phyloP scores from a whole-genome alignment of 2,329 filamentous ascomycete species.

The Rosellinia necatrix region DNA sequence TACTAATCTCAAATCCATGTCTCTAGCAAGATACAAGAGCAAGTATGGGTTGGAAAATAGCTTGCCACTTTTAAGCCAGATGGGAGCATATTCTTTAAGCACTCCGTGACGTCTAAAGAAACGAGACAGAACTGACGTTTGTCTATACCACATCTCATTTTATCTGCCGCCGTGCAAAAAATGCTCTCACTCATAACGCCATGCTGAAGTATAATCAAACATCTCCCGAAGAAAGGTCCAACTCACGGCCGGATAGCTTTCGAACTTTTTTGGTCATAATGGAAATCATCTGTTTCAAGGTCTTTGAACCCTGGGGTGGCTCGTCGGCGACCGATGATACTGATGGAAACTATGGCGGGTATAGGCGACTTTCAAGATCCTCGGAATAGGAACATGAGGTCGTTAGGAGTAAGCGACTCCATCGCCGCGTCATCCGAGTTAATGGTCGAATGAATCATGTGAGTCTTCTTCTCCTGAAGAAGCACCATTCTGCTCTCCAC shows the following conservation, averaged over 20 bases:
- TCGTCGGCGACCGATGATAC: background rate
- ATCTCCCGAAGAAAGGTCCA: background rate
- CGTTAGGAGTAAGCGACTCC: conserved; percentile 86
- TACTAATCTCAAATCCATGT: background rate
- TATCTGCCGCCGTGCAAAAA: background rate
- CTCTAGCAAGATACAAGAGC: conserved; percentile 12
- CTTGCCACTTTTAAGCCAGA: conserved; percentile 4
- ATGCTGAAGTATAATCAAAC: conserved; percentile 3
- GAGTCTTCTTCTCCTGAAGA: conserved; percentile 97
- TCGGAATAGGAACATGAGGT: conserved; percentile 96
- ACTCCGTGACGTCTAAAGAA: background rate
- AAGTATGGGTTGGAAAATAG: conserved; percentile 1
- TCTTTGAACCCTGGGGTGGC: background rate
- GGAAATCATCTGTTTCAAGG: background rate
- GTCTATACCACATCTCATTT: conserved; percentile 2
- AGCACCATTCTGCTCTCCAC: conserved; percentile 95
- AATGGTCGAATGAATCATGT: conserved; percentile 96
- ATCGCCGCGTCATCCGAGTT: conserved; percentile 91
- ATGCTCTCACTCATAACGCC: conserved; percentile 5
- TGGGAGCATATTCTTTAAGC: background rate
- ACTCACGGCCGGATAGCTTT: background rate
- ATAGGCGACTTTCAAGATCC: conserved; percentile 51
- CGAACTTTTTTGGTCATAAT: background rate
- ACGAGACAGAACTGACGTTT: background rate
- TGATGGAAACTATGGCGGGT: background rate